Base-by-base conservation (phyloP, 140 eudicot species). In the Stevia rebaudiana region DNA sequence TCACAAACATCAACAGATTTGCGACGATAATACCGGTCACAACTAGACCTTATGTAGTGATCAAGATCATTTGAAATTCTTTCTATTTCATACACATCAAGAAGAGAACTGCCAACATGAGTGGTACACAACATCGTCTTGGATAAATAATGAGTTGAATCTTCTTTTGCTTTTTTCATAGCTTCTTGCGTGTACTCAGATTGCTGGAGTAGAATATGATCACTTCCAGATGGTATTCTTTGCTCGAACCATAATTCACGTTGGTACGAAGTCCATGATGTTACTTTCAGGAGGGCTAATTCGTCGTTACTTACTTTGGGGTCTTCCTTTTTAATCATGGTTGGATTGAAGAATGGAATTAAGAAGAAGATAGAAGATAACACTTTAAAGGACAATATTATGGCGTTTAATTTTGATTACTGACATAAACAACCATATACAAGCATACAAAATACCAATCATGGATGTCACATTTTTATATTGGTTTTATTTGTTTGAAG, bases 141-240 rank as follows among this genome's bases (percentile, higher is more conserved):
- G 40, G 49, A 11, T 4, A 61, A 12, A 15, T 57, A 21, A 6
- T 30, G 40, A 16, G 53, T 37, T 11, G 76, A 74, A 5, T 50
- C 15, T 8, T 44, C 37, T 8, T 35, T 19, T 12, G 48, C 42
- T 23, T 33, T 51, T 48, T 67, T 41, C 73, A 72, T 50, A 24
- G 82, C 88, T 78, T 82, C 84, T 6, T 69, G 41, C 69, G 72
- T 82, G 78, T 70, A 82, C 51, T 82, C 77, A 31, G 88, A 76
- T 11, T 82, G 78, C 8, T 28, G 24, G 0, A 63, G 63, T 11
- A 37, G 60, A 40, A 23, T 35, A 53, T 40, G 35, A 50, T 76
- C 81, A 4, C 16, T 54, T 23, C 82, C 74, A 1, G 49, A 22
- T 19, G 47, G 17, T 6, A 74, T 24, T 18, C 31, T 37, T 15